Evolutionary conservation across 2,329 filamentous ascomycete species (phyloP).

Genomic region (Diaporthe australafricana): DNA sequence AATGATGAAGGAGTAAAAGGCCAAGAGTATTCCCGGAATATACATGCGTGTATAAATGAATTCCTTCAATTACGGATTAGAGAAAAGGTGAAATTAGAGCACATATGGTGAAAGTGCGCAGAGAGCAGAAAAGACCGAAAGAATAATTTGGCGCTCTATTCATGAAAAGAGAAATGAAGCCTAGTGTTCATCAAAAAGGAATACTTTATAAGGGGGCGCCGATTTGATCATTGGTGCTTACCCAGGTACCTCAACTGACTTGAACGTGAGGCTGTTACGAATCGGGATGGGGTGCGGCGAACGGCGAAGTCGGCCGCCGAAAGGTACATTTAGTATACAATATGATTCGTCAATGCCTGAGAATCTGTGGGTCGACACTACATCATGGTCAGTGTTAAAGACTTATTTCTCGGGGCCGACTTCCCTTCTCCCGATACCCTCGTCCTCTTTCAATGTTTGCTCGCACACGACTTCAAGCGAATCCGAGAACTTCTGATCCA

Average conservation of each 20-base stretch:
- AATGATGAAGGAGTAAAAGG: neutral
- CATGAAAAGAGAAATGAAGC: too few relatives aligned
- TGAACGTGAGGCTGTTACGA: neutral
- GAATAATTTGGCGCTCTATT: neutral
- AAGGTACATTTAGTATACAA: neutral
- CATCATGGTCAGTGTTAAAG: neutral
- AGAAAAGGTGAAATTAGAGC: neutral
- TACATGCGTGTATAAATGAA: neutral
- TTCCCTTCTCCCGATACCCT: conserved; percentile 1
- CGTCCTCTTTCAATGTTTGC: neutral
- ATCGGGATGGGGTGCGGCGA: neutral
- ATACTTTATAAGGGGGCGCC: too few relatives aligned
- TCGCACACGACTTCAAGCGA: neutral
- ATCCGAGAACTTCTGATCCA: neutral
- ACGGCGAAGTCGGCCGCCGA: conserved; percentile 10
- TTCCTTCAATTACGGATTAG: too few relatives aligned
- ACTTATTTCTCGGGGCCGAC: conserved; percentile 8
- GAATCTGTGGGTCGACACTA: neutral
- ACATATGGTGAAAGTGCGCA: neutral
- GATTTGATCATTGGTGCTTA: too few relatives aligned
- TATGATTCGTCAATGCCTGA: neutral
- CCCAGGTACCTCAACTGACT: neutral
- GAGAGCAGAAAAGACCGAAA: neutral
- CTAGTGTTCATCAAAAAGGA: too few relatives aligned
- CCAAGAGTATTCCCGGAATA: too few relatives aligned